Percentiles rank a stretch among this genome's conserved stretches.
Conservation (phyloP, 345 rosid genomes). For the Eutrema yunnanense region DNA sequence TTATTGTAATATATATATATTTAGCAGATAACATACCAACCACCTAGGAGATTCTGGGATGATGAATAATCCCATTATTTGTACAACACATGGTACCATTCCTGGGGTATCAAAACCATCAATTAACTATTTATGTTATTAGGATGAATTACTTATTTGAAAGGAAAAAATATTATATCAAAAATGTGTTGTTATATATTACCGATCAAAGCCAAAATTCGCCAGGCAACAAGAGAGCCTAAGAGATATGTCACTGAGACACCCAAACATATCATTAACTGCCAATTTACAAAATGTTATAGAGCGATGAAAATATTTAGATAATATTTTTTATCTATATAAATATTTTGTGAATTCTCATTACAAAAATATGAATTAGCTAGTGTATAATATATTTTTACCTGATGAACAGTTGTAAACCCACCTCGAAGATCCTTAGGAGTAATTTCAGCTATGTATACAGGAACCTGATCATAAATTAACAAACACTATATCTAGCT, state of each 20-base stretch:
- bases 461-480: slow-evolving; percentile 46
- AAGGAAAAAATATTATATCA: neutral
- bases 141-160: neutral
- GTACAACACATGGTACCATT: slow-evolving; percentile 20
- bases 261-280: slow-evolving; percentile 82
- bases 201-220: slow-evolving; percentile 62
- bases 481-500: neutral
- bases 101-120: neutral
- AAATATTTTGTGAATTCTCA: neutral
- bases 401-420: slow-evolving; percentile 57
- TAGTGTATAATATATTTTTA: neutral
- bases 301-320: neutral
- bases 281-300: slow-evolving; percentile 20
- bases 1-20: neutral
- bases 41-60: slow-evolving; percentile 32
- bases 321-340: neutral
- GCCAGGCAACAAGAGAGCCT: slow-evolving; percentile 63
- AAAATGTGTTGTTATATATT: neutral
- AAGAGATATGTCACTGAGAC: slow-evolving; percentile 63
- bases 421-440: slow-evolving; percentile 75
- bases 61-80: slow-evolving; percentile 15
- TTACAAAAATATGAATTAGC: neutral
- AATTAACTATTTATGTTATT: neutral
- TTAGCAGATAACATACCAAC: slow-evolving; percentile 16
- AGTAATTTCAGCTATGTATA: slow-evolving; percentile 79